Conservation (phyloP, 805 yeast genomes). For the Starmerella gropengiesseri region DNA sequence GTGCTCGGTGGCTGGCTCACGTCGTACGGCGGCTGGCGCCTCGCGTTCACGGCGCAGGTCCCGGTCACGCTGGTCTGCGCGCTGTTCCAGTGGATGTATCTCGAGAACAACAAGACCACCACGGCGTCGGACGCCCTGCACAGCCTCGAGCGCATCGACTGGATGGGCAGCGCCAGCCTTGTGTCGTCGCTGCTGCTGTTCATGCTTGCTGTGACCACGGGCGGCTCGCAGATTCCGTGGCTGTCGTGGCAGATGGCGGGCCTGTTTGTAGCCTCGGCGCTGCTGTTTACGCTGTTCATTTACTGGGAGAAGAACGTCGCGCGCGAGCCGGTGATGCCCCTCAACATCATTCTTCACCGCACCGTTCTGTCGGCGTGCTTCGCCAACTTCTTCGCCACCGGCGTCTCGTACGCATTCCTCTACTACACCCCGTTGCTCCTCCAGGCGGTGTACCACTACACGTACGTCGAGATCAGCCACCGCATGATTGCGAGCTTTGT, state of each 20-base stretch:
- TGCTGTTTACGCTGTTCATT: constrained; percentile 35
- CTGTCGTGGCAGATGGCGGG: constrained; percentile 33
- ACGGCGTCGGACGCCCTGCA: constrained; percentile 26
- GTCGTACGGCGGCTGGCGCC: constrained; percentile 52
- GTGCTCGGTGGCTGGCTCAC: constrained; percentile 44
- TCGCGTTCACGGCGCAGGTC: constrained; percentile 34
- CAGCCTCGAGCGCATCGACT: constrained; percentile 50
- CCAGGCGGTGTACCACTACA: constrained; percentile 47
- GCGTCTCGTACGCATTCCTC: constrained; percentile 52
- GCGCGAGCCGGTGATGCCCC: constrained; percentile 57
- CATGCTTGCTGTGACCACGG: constrained; percentile 55
- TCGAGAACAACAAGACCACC: constrained; percentile 15
- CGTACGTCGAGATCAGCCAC: constrained; percentile 69
- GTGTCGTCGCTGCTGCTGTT: constrained; percentile 48
- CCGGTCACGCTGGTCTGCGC: constrained; percentile 31
- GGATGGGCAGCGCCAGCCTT: constrained; percentile 49
- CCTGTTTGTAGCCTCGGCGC: constrained; percentile 30
- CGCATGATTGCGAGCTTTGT: constrained; percentile 45
- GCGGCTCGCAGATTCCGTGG: constrained; percentile 47
- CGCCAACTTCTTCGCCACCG: constrained; percentile 59
- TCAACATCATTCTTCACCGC: constrained; percentile 44
- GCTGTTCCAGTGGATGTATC: constrained; percentile 13
- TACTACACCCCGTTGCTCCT: constrained; percentile 68
- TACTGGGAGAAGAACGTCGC: constrained; percentile 44
- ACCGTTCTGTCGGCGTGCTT: constrained; percentile 57